These are phyloP conservation scores for Papiliotrema laurentii DNA, from an alignment of 1,284 basidiomycete genomes.

Conservation along the genomic window DNA sequence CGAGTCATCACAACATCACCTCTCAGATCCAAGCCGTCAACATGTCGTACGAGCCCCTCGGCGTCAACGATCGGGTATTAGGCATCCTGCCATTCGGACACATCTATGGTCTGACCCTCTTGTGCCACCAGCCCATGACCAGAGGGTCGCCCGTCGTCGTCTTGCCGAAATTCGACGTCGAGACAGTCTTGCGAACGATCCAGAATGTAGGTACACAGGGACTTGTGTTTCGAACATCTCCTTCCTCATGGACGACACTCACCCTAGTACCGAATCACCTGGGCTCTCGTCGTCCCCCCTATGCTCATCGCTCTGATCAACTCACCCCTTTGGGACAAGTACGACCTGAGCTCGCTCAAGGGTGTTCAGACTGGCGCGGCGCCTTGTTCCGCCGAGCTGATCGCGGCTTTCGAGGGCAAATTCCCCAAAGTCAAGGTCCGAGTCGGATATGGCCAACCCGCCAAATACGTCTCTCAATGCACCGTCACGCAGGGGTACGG, in stretches of 20 bases:
- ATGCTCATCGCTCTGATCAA: conserved; percentile 59
- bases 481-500: conserved; percentile 48
- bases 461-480: neutral
- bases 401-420: conserved; percentile 23
- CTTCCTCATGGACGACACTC: neutral
- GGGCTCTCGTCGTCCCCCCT: conserved; percentile 72
- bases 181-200: conserved; percentile 60
- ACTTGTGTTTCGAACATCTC: neutral
- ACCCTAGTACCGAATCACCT: conserved; percentile 62
- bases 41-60: conserved; percentile 27
- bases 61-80: conserved; percentile 53
- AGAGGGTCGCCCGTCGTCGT: conserved; percentile 62
- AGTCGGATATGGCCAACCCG: conserved; percentile 52
- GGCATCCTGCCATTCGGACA: conserved; percentile 58
- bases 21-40: conserved; percentile 37
- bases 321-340: conserved; percentile 60
- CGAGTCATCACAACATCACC: conserved; percentile 63
- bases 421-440: conserved; percentile 22
- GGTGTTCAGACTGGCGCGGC: conserved; percentile 74
- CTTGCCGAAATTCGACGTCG: conserved; percentile 59
- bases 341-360: conserved; percentile 61
- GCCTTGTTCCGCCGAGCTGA: conserved; percentile 57
- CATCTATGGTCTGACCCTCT: conserved; percentile 30
- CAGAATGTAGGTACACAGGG: conserved; percentile 52
- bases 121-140: conserved; percentile 59